Percentiles rank a stretch among this genome's conserved stretches.
Evolutionary conservation across 2,329 filamentous ascomycete genomes (phyloP).

Genomic region (Stagonosporopsis chrysanthemi): DNA sequence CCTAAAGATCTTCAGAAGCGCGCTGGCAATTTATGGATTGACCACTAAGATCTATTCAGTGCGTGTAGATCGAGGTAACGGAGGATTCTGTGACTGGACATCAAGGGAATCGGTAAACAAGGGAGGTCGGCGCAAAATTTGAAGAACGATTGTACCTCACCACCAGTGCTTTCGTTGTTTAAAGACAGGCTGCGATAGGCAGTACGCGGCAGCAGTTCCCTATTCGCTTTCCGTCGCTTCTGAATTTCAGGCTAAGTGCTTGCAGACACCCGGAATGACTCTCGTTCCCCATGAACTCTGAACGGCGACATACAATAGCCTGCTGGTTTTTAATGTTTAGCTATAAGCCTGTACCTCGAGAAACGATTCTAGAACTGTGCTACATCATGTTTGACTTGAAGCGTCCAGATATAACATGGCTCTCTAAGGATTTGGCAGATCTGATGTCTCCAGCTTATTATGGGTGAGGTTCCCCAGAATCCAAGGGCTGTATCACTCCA

Average conservation of each 20-base stretch:
- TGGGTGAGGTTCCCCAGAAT: too few species aligned
- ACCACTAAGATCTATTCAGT: not conserved
- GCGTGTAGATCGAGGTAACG: not conserved
- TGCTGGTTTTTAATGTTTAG: not conserved
- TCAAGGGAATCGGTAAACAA: not conserved
- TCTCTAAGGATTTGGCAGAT: too few species aligned
- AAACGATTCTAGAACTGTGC: too few species aligned
- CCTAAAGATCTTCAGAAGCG: slow-evolving; percentile 3
- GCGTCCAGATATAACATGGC: too few species aligned
- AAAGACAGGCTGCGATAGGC: not conserved
- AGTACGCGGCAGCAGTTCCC: not conserved
- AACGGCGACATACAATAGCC: not conserved
- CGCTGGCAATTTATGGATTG: not conserved
- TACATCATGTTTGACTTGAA: too few species aligned
- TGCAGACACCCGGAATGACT: not conserved
- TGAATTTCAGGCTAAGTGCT: not conserved
- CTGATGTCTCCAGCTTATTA: too few species aligned
- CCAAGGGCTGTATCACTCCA: too few species aligned
- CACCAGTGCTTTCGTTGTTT: not conserved
- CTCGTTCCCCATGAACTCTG: not conserved
- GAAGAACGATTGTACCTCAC: not conserved
- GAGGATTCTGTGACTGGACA: not conserved
- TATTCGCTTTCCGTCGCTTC: not conserved
- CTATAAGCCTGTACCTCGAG: too few species aligned
- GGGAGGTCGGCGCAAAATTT: not conserved